These are phyloP conservation scores for Bonia amplexicaulis DNA, from an alignment of 176 grass and related monocot genomes.

Conservation along the genomic window DNA sequence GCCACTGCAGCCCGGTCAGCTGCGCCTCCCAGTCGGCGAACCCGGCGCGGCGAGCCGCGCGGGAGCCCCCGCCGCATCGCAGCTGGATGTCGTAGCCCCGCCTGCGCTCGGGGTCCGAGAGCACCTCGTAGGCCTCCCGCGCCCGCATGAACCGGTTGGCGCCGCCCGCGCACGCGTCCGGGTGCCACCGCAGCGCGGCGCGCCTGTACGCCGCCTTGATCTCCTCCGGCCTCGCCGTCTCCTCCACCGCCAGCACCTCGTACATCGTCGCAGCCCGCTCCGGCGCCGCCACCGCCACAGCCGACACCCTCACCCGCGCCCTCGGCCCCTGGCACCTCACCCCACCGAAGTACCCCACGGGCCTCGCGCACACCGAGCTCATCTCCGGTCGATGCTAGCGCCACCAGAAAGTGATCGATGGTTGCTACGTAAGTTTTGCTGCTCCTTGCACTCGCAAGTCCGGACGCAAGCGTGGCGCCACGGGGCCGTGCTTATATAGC, in stretches of 20 bases:
- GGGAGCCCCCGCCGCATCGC: conserved; percentile 22
- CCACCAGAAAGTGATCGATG: background rate
- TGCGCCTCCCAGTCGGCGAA: conserved; percentile 56
- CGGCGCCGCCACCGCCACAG: background rate
- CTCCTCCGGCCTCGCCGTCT: conserved; percentile 48
- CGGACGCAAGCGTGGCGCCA: background rate
- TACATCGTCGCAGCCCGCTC: conserved; percentile 46
- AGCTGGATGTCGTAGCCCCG: conserved; percentile 70
- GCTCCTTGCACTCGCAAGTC: background rate
- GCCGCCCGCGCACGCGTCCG: conserved; percentile 55
- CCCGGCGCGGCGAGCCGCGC: background rate
- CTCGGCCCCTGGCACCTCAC: conserved; percentile 13
- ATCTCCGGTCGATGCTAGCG: conserved; percentile 1
- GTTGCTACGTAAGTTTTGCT: background rate
- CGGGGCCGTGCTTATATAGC: conserved; percentile 26
- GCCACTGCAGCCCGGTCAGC: conserved; percentile 49
- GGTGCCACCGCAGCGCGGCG: conserved; percentile 70
- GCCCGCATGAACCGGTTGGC: conserved; percentile 62
- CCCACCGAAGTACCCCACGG: conserved; percentile 4
- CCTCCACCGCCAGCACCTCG: conserved; percentile 61
- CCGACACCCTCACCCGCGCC: background rate
- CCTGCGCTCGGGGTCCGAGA: conserved; percentile 61
- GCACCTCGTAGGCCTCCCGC: conserved; percentile 81
- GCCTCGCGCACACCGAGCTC: conserved; percentile 40
- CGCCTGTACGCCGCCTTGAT: conserved; percentile 78